Evolutionary conservation across 192 early-diverging fungal species (phyloP).

Genomic region (Coemansia sp.): DNA sequence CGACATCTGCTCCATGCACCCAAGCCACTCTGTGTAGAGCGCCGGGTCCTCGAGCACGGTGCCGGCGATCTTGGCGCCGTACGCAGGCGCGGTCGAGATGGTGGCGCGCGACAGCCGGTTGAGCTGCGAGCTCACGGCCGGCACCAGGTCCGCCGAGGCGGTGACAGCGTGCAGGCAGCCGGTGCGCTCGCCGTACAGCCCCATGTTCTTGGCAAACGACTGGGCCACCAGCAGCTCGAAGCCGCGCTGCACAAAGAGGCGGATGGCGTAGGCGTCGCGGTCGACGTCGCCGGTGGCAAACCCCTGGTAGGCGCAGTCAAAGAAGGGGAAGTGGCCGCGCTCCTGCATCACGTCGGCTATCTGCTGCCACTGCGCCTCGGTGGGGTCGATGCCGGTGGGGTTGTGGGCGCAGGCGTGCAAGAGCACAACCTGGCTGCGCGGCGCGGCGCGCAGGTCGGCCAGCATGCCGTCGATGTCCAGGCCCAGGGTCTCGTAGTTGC

Average conservation of each 20-base stretch:
- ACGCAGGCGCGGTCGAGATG: constrained; percentile 88
- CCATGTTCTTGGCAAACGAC: constrained; percentile 98
- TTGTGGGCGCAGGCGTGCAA: constrained; percentile 98
- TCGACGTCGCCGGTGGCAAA: constrained; percentile 93
- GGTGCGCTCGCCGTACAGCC: constrained; percentile 90
- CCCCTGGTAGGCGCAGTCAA: constrained; percentile 99
- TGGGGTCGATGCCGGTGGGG: constrained; percentile 98
- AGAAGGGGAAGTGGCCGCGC: constrained; percentile 89
- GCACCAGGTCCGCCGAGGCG: constrained; percentile 48
- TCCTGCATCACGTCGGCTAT: constrained; percentile 81
- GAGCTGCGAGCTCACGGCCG: constrained; percentile 73
- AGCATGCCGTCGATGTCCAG: constrained; percentile 81
- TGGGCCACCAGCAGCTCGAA: constrained; percentile 90
- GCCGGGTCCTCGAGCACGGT: constrained; percentile 75
- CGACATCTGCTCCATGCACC: constrained; percentile 77
- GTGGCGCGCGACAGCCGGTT: constrained; percentile 77
- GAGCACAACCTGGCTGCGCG: constrained; percentile 76
- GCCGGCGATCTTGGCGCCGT: constrained; percentile 84
- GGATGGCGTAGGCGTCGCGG: constrained; percentile 86
- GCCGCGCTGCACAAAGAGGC: constrained; percentile 88
- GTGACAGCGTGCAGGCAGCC: constrained; percentile 83
- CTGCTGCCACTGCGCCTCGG: constrained; percentile 86
- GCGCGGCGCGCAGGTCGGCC: constrained; percentile 62
- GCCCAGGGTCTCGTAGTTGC: constrained; percentile 70
- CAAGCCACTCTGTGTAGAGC: constrained; percentile 83